Conservation (phyloP, 306 rosid genomes). For the Cucumis hystrix region DNA sequence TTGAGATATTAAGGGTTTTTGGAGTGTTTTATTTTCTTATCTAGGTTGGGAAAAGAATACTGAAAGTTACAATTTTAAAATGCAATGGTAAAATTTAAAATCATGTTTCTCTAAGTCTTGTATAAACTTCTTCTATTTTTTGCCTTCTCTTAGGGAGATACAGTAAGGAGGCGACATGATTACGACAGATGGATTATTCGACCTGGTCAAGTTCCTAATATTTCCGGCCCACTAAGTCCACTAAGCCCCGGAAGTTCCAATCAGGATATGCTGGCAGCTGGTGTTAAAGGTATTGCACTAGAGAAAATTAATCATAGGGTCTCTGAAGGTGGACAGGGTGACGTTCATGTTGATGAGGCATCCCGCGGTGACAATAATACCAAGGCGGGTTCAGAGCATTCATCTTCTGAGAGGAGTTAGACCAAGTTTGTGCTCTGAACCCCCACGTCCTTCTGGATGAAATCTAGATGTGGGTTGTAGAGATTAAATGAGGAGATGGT, state of each 20-base stretch:
- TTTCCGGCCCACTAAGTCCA: conserved; percentile 6
- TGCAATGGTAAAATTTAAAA: background rate
- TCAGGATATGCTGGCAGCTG: conserved; percentile 32
- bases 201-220: conserved; percentile 26
- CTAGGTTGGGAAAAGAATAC: background rate
- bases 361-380: conserved; percentile 13
- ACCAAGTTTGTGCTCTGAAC: conserved; percentile 6
- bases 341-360: conserved; percentile 15
- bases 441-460: conserved; percentile 5
- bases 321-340: conserved; percentile 7
- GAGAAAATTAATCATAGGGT: conserved; percentile 16
- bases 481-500: background rate
- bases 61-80: background rate
- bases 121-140: background rate
- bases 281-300: conserved; percentile 30
- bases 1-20: background rate
- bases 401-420: conserved; percentile 42
- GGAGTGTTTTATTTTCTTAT: background rate
- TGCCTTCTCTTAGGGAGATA: conserved; percentile 42
- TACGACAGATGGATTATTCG: conserved; percentile 67
- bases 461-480: conserved; percentile 4
- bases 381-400: conserved; percentile 25
- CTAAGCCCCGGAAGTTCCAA: conserved; percentile 21
- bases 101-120: background rate
- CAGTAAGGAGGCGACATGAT: conserved; percentile 54